Evolutionary conservation across 2,329 filamentous ascomycete species (phyloP).

Genomic region (Rugonectria rugulosa): DNA sequence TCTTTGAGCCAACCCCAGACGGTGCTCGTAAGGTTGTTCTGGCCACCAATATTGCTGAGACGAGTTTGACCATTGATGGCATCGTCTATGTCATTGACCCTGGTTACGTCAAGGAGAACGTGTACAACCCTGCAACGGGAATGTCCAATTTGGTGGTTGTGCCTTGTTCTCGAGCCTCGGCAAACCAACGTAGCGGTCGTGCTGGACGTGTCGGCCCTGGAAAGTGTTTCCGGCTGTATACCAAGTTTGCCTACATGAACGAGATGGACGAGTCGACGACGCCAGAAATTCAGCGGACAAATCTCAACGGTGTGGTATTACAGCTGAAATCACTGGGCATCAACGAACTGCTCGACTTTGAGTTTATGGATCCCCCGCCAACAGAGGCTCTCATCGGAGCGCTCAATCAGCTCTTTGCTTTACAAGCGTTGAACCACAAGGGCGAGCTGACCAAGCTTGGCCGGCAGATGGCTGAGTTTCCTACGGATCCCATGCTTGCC

Average conservation of each 20-base stretch:
- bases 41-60: slow-evolving; percentile 97
- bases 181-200: slow-evolving; percentile 90
- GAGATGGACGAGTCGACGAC: slow-evolving; percentile 93
- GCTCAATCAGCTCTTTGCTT: slow-evolving; percentile 88
- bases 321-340: slow-evolving; percentile 90
- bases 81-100: slow-evolving; percentile 97
- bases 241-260: slow-evolving; percentile 92
- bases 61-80: slow-evolving; percentile 92
- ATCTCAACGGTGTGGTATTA: slow-evolving; percentile 83
- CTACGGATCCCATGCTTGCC: slow-evolving; percentile 89
- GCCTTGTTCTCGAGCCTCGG: slow-evolving; percentile 88
- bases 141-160: slow-evolving; percentile 93
- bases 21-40: slow-evolving; percentile 89
- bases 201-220: slow-evolving; percentile 92
- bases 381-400: slow-evolving; percentile 89
- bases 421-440: slow-evolving; percentile 87
- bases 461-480: slow-evolving; percentile 94
- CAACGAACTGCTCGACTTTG: slow-evolving; percentile 90
- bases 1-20: slow-evolving; percentile 91
- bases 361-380: slow-evolving; percentile 94
- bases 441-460: slow-evolving; percentile 91
- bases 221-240: slow-evolving; percentile 93
- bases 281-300: slow-evolving; percentile 91
- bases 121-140: slow-evolving; percentile 88
- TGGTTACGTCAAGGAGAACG: slow-evolving; percentile 94